phyloP scores from a whole-genome alignment of 2,329 filamentous ascomycete genomes.

The Coleophoma eucalyptorum region DNA sequence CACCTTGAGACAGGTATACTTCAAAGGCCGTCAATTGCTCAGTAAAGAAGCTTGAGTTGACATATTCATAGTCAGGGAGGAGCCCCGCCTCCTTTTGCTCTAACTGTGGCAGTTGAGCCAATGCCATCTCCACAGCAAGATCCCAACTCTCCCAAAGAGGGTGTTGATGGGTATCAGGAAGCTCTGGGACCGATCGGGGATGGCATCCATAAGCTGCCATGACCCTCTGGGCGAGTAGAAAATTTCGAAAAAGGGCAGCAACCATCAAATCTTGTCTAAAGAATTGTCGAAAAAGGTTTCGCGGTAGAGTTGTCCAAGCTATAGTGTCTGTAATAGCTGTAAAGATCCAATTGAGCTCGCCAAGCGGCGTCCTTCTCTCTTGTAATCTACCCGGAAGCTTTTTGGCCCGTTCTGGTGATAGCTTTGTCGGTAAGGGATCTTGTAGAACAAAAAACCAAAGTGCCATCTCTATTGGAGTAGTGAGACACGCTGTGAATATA shows the following conservation, averaged over 20 bases:
- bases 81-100: slow-evolving; percentile 71
- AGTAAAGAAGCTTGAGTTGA: slow-evolving; percentile 93
- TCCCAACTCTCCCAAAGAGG: slow-evolving; percentile 98
- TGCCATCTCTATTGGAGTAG: slow-evolving; percentile 96
- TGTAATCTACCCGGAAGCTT: slow-evolving; percentile 88
- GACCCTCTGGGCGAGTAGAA: slow-evolving; percentile 87
- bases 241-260: slow-evolving; percentile 95
- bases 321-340: slow-evolving; percentile 99
- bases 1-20: slow-evolving; percentile 83
- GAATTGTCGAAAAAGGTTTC: slow-evolving; percentile 90
- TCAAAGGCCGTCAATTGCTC: slow-evolving; percentile 97
- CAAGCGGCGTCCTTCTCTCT: slow-evolving; percentile 87
- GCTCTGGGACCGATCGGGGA: slow-evolving; percentile 82
- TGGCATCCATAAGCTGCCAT: slow-evolving; percentile 97
- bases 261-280: slow-evolving; percentile 98
- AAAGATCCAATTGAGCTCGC: slow-evolving; percentile 98
- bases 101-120: slow-evolving; percentile 82
- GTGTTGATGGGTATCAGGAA: slow-evolving; percentile 95
- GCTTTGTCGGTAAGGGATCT: slow-evolving; percentile 59
- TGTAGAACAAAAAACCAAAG: slow-evolving; percentile 95
- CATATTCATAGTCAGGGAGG: slow-evolving; percentile 74
- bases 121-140: slow-evolving; percentile 89
- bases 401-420: slow-evolving; percentile 79
- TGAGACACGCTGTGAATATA: slow-evolving; percentile 92
- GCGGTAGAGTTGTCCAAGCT: slow-evolving; percentile 91